Evolutionary conservation across 176 grass and related monocot species (phyloP), one percentile per base, ranked within the genome.

Genomic region (Eleusine coracana): DNA sequence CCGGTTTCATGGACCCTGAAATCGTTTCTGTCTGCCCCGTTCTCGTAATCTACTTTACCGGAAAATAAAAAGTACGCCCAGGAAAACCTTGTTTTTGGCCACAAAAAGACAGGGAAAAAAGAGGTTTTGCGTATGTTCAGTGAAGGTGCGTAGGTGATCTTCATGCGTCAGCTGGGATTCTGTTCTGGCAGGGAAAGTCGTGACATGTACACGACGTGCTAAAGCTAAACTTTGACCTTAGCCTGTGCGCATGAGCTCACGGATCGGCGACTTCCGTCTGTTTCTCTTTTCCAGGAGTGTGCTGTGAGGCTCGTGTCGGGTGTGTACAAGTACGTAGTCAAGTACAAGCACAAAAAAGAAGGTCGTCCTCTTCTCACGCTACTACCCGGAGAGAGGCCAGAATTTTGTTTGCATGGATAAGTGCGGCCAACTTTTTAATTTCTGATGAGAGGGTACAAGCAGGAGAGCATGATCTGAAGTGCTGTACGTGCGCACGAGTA

Each of bases 141-240:
- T 58, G 16, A 42, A 40, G 10, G 42, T 7, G 7, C 2, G 44
- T 46, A 46, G 1, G 44, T 46, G 77, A 79, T 51, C 3, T 49
- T 11, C 28, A 21, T 68, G 31, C 63, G 63, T 78, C 76, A 66
- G 15, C 5, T 5, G 25, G 60, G 60, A 78, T 78, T 55, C 50
- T 56, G 7, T 78, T 55, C 50, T 56, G 7, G 7, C 72, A 10
- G 16, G 3, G 25, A 31, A 49, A n/a, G 55, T 60, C 3, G 59
- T 45, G 76, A 20, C 61, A 51, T 16, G 16, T 27, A 62, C 28
- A 27, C 23, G 41, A 36, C 76, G 41, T 49, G 76, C 5, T 6
- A 65, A 64, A 65, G 59, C 76, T 10, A 65, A n/a, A 8, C 60
- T 37, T 79, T 79, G 76, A 66, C 76, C 27, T 79, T 63, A 16